Conservation (phyloP, 495 filamentous ascomycete species). For the Lasiosphaeria miniovina region DNA sequence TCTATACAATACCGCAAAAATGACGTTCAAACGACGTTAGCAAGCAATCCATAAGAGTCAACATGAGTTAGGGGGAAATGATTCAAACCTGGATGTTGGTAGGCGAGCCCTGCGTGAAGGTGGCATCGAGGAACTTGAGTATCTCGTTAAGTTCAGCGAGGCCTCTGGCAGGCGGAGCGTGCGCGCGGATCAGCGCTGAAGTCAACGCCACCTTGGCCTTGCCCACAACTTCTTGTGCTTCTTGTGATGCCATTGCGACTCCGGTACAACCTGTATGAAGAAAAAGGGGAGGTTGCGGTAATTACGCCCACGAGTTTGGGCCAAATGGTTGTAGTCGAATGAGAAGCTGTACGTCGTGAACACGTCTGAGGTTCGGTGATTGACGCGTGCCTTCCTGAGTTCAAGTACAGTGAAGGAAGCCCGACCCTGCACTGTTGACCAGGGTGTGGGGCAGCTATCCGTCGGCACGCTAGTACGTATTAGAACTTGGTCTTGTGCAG, state of each 20-base stretch:
- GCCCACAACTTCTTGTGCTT: constrained; percentile 51
- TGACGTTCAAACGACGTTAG: constrained; percentile 47
- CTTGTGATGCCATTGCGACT: constrained; percentile 60
- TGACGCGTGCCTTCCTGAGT: too few species aligned
- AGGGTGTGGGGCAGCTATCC: too few species aligned
- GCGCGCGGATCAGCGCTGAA: constrained; percentile 69
- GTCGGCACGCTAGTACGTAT: too few species aligned
- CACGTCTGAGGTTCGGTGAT: constrained; percentile 30
- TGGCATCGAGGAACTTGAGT: constrained; percentile 63
- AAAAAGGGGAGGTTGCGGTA: too few species aligned
- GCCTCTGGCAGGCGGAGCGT: constrained; percentile 66
- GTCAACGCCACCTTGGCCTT: constrained; percentile 80
- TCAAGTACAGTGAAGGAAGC: too few species aligned
- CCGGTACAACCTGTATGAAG: not conserved
- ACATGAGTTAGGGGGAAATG: constrained; percentile 53
- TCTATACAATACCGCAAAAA: constrained; percentile 49
- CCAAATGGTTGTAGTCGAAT: not conserved
- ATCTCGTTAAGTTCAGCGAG: constrained; percentile 67
- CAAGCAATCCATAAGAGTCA: constrained; percentile 50
- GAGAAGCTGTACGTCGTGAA: constrained; percentile 52
- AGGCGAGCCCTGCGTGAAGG: constrained; percentile 70
- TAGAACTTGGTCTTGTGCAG: too few species aligned
- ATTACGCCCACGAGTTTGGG: not conserved
- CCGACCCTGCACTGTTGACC: too few species aligned
- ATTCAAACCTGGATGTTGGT: constrained; percentile 93